These are phyloP conservation scores for Chaetomiaceae sp. DNA, from an alignment of 2,329 filamentous ascomycete genomes.

Conservation along the genomic window DNA sequence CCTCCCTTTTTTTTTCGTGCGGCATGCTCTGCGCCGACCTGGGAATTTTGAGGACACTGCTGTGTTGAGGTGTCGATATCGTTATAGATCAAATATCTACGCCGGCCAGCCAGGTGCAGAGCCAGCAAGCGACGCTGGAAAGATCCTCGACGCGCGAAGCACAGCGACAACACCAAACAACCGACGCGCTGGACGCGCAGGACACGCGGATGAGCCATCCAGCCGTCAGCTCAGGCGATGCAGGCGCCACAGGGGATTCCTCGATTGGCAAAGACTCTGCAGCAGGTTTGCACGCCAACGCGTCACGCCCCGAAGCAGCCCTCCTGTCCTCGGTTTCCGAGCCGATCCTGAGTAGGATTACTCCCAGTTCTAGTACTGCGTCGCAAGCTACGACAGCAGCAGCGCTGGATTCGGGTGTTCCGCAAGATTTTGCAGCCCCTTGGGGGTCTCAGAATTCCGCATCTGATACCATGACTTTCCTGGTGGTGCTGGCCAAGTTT, in stretches of 20 bases:
- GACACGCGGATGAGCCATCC: not conserved
- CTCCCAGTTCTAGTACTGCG: not conserved
- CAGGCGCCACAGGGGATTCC: not conserved
- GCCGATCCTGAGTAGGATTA: not conserved
- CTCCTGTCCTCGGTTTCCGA: not conserved
- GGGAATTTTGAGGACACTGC: not conserved
- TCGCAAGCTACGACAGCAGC: slow-evolving; percentile 4
- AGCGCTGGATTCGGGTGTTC: no score
- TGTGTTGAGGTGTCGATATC: not conserved
- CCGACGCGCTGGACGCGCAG: not conserved
- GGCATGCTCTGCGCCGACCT: not conserved
- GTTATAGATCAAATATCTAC: not conserved
- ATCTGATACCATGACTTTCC: slow-evolving; percentile 9
- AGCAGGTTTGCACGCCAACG: not conserved
- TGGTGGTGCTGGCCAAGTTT: slow-evolving; percentile 15
- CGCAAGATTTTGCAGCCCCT: no score
- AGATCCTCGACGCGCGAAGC: not conserved
- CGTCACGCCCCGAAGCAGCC: not conserved
- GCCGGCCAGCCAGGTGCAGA: slow-evolving; percentile 7
- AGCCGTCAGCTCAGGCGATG: slow-evolving; percentile 1
- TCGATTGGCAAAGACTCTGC: not conserved
- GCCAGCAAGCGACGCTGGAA: not conserved
- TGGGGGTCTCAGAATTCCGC: not conserved
- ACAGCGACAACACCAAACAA: not conserved
- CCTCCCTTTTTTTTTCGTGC: not conserved